A percentile compares a stretch with the other conserved stretches of the same genome.
These are phyloP conservation scores for Auricularia sp. DNA, from an alignment of 768 basidiomycete species.

Conservation along the genomic window DNA sequence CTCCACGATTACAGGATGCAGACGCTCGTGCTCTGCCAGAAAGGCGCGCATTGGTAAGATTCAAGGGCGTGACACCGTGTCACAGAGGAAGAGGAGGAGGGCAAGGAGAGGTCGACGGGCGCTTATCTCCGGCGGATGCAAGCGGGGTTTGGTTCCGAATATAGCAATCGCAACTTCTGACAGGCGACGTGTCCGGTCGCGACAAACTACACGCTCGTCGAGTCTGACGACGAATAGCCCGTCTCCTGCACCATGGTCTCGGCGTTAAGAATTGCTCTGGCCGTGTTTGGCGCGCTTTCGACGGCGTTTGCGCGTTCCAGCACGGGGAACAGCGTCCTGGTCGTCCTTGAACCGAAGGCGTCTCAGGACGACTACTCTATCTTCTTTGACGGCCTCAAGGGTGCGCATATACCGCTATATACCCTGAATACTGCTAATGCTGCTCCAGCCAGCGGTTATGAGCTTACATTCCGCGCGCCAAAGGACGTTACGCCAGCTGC, in stretches of 20 bases:
- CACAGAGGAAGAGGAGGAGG: too few relatives aligned
- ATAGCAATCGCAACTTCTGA: too few relatives aligned
- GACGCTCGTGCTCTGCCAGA: too few relatives aligned
- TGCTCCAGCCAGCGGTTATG: conserved; percentile 63
- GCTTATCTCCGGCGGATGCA: too few relatives aligned
- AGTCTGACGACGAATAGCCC: not conserved
- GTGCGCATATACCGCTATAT: conserved; percentile 30
- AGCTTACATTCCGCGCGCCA: conserved; percentile 78
- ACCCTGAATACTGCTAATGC: not conserved
- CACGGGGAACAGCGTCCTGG: conserved; percentile 71
- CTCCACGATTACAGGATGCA: too few relatives aligned
- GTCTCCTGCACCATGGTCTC: not conserved
- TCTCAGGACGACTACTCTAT: conserved; percentile 60
- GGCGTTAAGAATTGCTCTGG: not conserved
- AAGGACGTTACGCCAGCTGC: conserved; percentile 61
- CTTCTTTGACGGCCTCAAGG: conserved; percentile 72
- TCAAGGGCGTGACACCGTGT: too few relatives aligned
- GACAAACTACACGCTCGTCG: not conserved
- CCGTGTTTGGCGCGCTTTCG: conserved; percentile 1
- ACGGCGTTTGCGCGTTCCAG: conserved; percentile 55
- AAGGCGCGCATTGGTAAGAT: too few relatives aligned
- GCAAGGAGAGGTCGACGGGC: too few relatives aligned
- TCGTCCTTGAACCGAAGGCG: conserved; percentile 69
- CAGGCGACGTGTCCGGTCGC: too few relatives aligned
- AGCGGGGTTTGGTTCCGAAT: too few relatives aligned